Evolutionary conservation across 2,329 filamentous ascomycete genomes (phyloP), one percentile per base, ranked within the genome.

Genomic region (Xylaria sp.): DNA sequence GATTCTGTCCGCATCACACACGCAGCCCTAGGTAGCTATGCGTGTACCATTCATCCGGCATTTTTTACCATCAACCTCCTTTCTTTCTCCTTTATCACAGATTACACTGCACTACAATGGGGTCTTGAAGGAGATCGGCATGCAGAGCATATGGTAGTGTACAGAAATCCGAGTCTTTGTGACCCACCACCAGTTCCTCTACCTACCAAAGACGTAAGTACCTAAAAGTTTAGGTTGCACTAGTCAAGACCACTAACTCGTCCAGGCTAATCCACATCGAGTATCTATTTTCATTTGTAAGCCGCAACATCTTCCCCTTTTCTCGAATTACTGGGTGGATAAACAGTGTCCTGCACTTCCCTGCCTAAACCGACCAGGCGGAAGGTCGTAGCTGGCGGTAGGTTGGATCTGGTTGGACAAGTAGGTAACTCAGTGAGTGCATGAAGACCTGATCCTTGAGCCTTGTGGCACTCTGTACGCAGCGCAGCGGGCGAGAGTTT

Each of bases 281-380:
- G 24, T 60, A 36, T 9, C 42, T 47, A n/a, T 17, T 9, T 32
- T 53, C n/a, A 59, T 64, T 67, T 67, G 65, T 67, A 58, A 67
- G 65, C 60, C 55, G 57, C 64, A 50, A 27, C 39, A 45, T 57
- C 21, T 45, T 39, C 47, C 47, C 48, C 59, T n/a, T 65, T 61
- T 50, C 50, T 54, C 2, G 57, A 50, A 60, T 60, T 21, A 34
- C 36, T 27, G 24, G 24, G 53, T 56, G n/a, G 36, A 24, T 47
- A 19, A 19, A n/a, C 42, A 8, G 42, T 17, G 42, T 17, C 17
- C 57, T 36, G 27, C 19, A 19, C 27, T 32, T 36, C 24, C 24
- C 24, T 32, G 11, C 30, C 27, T 34, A 42, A 14, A 42, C n/a
- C 17, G 42, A 19, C 6, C 17, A 47, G 42, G 34, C 11, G 34